phyloP scores from a whole-genome alignment of 805 yeast genomes.

The Candida peoriensis region DNA sequence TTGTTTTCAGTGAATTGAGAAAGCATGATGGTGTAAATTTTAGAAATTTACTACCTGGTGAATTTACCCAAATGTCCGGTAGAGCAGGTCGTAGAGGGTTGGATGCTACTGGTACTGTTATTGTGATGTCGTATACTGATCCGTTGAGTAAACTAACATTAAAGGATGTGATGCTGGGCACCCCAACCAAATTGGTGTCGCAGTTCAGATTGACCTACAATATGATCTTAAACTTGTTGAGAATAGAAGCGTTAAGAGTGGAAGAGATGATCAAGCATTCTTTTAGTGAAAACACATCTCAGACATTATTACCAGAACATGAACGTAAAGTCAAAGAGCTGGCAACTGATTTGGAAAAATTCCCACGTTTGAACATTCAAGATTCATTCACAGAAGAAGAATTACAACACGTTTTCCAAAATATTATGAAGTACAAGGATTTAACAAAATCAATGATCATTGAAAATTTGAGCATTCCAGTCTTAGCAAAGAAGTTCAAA shows the following conservation, averaged over 20 bases:
- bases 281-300: slow-evolving; percentile 86
- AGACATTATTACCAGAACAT: slow-evolving; percentile 81
- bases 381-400: slow-evolving; percentile 35
- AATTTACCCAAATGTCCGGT: slow-evolving; percentile 98
- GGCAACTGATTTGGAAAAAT: slow-evolving; percentile 38
- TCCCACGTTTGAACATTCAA: slow-evolving; percentile 32
- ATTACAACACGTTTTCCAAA: slow-evolving; percentile 39
- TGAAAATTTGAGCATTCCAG: slow-evolving; percentile 42
- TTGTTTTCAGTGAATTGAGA: slow-evolving; percentile 76
- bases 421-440: slow-evolving; percentile 41
- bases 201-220: slow-evolving; percentile 94
- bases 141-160: slow-evolving; percentile 56
- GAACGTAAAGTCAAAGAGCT: slow-evolving; percentile 57
- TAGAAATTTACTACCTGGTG: slow-evolving; percentile 87
- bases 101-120: slow-evolving; percentile 91
- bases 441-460: slow-evolving; percentile 40
- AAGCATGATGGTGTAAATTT: slow-evolving; percentile 88
- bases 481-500: slow-evolving; percentile 42
- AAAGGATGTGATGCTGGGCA: slow-evolving; percentile 80
- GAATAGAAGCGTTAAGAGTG: slow-evolving; percentile 93
- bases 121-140: slow-evolving; percentile 76
- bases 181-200: slow-evolving; percentile 83
- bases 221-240: slow-evolving; percentile 85
- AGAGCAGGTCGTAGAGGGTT: slow-evolving; percentile 98
- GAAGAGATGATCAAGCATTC: slow-evolving; percentile 98